Evolutionary conservation across 768 basidiomycete genomes (phyloP), one percentile per base, ranked within the genome.

Genomic region (Pleurotus ostreatus): DNA sequence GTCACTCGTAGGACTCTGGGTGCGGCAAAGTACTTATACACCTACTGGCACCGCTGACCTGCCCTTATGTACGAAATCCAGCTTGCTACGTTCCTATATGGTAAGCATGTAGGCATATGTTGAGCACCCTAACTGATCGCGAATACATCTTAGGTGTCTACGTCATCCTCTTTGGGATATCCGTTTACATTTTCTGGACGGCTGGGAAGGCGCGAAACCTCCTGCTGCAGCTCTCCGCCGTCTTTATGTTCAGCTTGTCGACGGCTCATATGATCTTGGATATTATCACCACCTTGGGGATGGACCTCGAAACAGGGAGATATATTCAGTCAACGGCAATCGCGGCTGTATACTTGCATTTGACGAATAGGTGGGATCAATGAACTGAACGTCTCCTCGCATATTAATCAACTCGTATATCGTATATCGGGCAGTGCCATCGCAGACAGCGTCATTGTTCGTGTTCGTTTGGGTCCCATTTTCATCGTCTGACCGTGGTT

Each of bases 261-360:
- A 52, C 51, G 11, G 51, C 51, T 4, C 51, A 52, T 23, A 52
- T 52, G 51, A 41, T 52, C 16, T 52, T 52, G 51, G 51, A 52
- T 25, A 52, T 52, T n/a, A n/a, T 52, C 9, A 52, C 51, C n/a
- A 52, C 51, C 11, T 22, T 52, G 34, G 51, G 51, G 11, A 52
- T 52, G 51, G n/a, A 52, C 15, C n/a, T 40, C 11, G 37, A 39
- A 22, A 52, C 49, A 13, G 49, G 49, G 15, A 20, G 5, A 4
- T 52, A 52, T 7, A 20, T 52, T 20, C 34, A 20, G 6, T 37
- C 51, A 2, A 52, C 51, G 9, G 51, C 51, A 5, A 7, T 52
- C 40, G 51, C 51, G 18, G 51, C 30, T 0, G 51, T 52, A 3
- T 52, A 52, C 20, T 8, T 52, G 8, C 51, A 52, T 23, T 52